Conservation (phyloP, 2,329 filamentous ascomycete species). For the Trichoderma gracile region DNA sequence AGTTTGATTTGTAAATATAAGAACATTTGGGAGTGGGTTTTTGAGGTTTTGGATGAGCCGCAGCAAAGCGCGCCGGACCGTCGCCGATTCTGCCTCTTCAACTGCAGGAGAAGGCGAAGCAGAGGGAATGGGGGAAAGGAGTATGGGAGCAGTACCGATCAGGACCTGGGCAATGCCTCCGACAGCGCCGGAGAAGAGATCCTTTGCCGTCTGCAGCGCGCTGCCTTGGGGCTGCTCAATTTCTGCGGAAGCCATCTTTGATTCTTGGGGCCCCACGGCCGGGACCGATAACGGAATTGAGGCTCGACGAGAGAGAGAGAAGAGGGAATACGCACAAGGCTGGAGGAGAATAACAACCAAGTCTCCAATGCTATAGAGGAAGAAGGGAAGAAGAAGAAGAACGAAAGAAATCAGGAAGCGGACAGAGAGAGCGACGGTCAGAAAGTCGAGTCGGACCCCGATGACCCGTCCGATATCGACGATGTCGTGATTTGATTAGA, state of each 20-base stretch:
- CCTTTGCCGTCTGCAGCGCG: slow-evolving; percentile 71
- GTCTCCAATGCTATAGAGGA: background rate
- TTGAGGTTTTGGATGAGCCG: slow-evolving; percentile 1
- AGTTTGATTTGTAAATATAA: slow-evolving; percentile 1
- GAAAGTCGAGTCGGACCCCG: slow-evolving; percentile 24
- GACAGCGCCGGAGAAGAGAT: slow-evolving; percentile 85
- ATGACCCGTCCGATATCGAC: slow-evolving; percentile 31
- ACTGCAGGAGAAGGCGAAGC: background rate
- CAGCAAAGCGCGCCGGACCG: slow-evolving; percentile 16
- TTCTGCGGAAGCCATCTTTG: slow-evolving; percentile 35
- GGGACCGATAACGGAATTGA: slow-evolving; percentile 2
- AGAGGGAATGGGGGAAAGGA: background rate
- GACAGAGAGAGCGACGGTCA: background rate
- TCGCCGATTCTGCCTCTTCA: slow-evolving; percentile 3
- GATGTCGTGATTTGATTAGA: slow-evolving; percentile 28
- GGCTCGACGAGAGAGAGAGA: background rate
- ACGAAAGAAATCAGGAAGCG: background rate
- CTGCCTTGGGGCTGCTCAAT: slow-evolving; percentile 40
- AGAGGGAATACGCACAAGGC: no score
- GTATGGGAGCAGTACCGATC: slow-evolving; percentile 62
- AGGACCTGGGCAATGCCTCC: slow-evolving; percentile 94
- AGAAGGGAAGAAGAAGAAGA: background rate
- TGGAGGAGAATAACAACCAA: no score
- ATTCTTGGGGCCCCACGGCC: slow-evolving; percentile 1
- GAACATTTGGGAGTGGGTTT: no score